phyloP scores from a whole-genome alignment of 305 asterid genomes.

The Solanum chacoense region DNA sequence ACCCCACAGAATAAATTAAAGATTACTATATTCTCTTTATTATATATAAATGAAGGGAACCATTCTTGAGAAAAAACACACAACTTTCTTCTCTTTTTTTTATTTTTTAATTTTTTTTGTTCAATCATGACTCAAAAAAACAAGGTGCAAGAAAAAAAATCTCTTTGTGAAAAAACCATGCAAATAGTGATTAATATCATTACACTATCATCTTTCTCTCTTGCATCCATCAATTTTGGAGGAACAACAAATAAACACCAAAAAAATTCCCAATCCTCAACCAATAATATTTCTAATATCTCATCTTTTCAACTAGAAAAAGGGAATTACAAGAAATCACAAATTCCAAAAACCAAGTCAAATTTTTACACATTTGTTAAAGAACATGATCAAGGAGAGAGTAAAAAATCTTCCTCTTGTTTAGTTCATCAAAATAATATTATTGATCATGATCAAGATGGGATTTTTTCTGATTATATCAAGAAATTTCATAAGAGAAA shows the following conservation, averaged over 20 bases:
- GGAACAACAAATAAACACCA: neutral
- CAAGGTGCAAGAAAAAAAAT: neutral
- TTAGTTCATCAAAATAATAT: neutral
- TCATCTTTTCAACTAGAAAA: conserved; percentile 1
- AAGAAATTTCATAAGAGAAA: conserved; percentile 20
- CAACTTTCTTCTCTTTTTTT: neutral
- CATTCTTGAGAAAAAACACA: neutral
- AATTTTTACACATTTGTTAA: conserved; percentile 2
- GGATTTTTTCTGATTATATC: conserved; percentile 11
- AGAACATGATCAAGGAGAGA: neutral
- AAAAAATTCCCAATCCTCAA: neutral
- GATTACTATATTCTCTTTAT: neutral
- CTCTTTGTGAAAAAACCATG: conserved; percentile 13
- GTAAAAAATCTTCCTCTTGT: neutral
- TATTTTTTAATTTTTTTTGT: no score
- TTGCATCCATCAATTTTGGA: conserved; percentile 11
- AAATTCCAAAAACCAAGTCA: conserved; percentile 4
- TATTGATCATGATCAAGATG: neutral
- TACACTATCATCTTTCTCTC: conserved; percentile 21
- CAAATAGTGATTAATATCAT: conserved; percentile 9
- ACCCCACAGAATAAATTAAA: conserved; percentile 4
- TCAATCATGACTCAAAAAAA: conserved; percentile 9
- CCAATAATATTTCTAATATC: neutral
- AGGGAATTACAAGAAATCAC: neutral
- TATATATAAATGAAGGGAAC: neutral